Evolutionary conservation across 1,139 yeast genomes (phyloP).

Genomic region (Candida anutae): DNA sequence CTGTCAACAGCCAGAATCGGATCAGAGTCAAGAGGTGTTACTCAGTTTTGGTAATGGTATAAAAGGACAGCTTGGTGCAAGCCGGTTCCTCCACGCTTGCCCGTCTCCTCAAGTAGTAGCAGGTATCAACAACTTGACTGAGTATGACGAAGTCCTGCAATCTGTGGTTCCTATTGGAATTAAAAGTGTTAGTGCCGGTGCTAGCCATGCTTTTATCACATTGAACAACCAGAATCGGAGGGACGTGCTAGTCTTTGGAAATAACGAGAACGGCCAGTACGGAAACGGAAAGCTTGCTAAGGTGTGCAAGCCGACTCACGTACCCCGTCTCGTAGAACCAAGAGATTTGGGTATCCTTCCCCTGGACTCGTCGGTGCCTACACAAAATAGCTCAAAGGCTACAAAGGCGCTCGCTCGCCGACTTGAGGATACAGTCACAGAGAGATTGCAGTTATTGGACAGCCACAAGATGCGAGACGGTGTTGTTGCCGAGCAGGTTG

Average conservation of each 20-base stretch:
- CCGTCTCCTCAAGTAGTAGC: conserved; percentile 57
- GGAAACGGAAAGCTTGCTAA: conserved; percentile 74
- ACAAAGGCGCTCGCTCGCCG: conserved; percentile 19
- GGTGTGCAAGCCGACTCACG: conserved; percentile 44
- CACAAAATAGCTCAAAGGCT: conserved; percentile 7
- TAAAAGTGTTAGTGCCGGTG: conserved; percentile 50
- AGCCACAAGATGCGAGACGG: conserved; percentile 15
- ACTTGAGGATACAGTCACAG: conserved; percentile 27
- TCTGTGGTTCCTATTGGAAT: conserved; percentile 38
- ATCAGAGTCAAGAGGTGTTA: conserved; percentile 21
- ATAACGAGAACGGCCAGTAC: conserved; percentile 71
- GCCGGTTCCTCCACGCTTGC: conserved; percentile 67
- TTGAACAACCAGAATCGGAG: conserved; percentile 40
- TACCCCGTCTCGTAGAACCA: conserved; percentile 58
- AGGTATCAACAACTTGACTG: conserved; percentile 37
- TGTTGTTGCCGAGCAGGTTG: conserved; percentile 39
- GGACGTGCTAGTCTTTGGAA: conserved; percentile 78
- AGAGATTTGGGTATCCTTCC: conserved; percentile 19
- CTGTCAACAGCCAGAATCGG: conserved; percentile 8
- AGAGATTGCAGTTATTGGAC: conserved; percentile 39
- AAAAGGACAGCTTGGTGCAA: conserved; percentile 83
- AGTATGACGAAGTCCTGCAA: conserved; percentile 28
- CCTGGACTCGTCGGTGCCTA: conserved; percentile 3
- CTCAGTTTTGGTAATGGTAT: conserved; percentile 79
- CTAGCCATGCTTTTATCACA: conserved; percentile 57